Evolutionary conservation across 495 filamentous ascomycete genomes (phyloP), one percentile per base, ranked within the genome.

Genomic region (Recurvomyces mirabilis): DNA sequence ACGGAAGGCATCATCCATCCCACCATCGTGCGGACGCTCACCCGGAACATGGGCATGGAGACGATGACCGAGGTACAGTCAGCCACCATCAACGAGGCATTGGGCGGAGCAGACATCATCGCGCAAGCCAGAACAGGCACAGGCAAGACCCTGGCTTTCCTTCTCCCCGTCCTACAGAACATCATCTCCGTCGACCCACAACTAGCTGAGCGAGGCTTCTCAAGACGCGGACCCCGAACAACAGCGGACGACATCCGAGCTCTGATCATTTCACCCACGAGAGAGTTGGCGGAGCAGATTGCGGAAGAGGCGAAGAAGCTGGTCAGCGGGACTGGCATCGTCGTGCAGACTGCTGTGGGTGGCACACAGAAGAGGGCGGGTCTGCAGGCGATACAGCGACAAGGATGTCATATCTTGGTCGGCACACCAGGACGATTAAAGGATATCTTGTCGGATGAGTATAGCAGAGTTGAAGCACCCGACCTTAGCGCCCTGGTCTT

Each of bases 201-300:
- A 0, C 62, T 74, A 18, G 68, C 65, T 3, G n/a, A 52, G 13
- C 38, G 12, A 23, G n/a, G 49, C 10, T 51, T 25, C 14, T 20
- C 37, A 5, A 35, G 60, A 13, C 35, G 38, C 5, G 40, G 49
- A 25, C 60, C 52, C 13, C 38, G 61, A n/a, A 48, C 73, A 9
- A 57, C 60, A 3, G 59, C 76, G 1, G 60, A 71, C 24, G 86
- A 95, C 58, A 87, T 95, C 48, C 78, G 87, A 43, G 81, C 84
- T 20, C 78, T 98, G 32, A 79, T 98, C 57, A 77, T 98, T 47
- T 96, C 93, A 0, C 91, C 91, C 7, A 98, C 91, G 15, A 77
- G 91, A 46, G 91, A 98, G 65, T 71, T 98, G 49, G 91, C 91
- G 3, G 85, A 94, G 60, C 91, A 98, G 65, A 96, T 98, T 52